Evolutionary conservation across 2,329 filamentous ascomycete genomes (phyloP).

Genomic region (Pseudogymnoascus sp.): DNA sequence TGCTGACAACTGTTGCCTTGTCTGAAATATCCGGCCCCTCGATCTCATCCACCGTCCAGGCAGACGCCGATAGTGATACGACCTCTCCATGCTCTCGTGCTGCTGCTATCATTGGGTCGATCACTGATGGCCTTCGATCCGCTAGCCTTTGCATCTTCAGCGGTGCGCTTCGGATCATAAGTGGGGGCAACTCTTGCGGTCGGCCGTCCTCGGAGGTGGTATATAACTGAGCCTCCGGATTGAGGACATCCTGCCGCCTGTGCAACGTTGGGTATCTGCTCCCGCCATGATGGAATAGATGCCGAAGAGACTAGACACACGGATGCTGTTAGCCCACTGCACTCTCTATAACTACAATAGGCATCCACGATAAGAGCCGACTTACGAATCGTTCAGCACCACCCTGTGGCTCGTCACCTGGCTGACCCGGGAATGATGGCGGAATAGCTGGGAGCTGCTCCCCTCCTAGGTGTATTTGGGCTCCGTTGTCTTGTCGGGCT

Average conservation of each 20-base stretch:
- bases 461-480: constrained; percentile 19
- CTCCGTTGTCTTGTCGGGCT: neutral
- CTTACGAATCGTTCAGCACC: constrained; percentile 19
- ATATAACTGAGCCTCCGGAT: constrained; percentile 48
- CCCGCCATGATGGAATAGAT: constrained; percentile 89
- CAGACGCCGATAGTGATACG: constrained; percentile 59
- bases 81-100: constrained; percentile 62
- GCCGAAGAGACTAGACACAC: constrained; percentile 55
- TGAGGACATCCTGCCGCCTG: constrained; percentile 60
- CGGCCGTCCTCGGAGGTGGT: constrained; percentile 52
- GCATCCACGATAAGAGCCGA: constrained; percentile 11
- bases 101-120: constrained; percentile 70
- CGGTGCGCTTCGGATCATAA: constrained; percentile 56
- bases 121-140: constrained; percentile 66
- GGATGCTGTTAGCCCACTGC: neutral
- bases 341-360: neutral
- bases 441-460: constrained; percentile 37
- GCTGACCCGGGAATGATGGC: constrained; percentile 40
- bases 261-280: constrained; percentile 71
- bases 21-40: constrained; percentile 72
- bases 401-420: constrained; percentile 22
- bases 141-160: constrained; percentile 71
- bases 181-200: constrained; percentile 41
- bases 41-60: constrained; percentile 72
- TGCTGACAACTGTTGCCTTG: constrained; percentile 68